Evolutionary conservation across 164 flowering plant species (phyloP).

Genomic region (Magnolia kwangsiensis): DNA sequence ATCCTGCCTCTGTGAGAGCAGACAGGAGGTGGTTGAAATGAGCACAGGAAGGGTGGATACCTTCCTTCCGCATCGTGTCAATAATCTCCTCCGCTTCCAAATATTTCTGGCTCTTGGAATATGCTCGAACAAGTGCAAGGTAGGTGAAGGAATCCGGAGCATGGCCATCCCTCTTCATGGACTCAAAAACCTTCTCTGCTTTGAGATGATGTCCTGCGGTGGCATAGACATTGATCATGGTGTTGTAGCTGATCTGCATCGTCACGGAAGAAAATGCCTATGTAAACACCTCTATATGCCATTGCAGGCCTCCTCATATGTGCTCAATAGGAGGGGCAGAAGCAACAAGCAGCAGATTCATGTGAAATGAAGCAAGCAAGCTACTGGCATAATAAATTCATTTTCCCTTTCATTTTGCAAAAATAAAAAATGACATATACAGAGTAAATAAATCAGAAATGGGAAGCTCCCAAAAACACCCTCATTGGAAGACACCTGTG

Average conservation of each 20-base stretch:
- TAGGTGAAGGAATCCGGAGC: slow-evolving; percentile 67
- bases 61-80: slow-evolving; percentile 43
- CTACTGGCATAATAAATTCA: background rate
- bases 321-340: background rate
- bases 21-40: slow-evolving; percentile 53
- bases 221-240: slow-evolving; percentile 65
- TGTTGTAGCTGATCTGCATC: slow-evolving; percentile 77
- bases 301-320: background rate
- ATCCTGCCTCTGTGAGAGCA: slow-evolving; percentile 49
- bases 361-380: background rate
- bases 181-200: slow-evolving; percentile 55
- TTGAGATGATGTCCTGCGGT: slow-evolving; percentile 50
- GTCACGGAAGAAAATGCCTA: background rate
- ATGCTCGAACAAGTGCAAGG: slow-evolving; percentile 67
- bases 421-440: background rate
- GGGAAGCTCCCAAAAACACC: background rate
- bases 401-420: background rate
- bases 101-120: slow-evolving; percentile 37
- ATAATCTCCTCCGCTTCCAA: slow-evolving; percentile 66
- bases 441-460: background rate
- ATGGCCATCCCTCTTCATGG: slow-evolving; percentile 53
- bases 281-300: background rate
- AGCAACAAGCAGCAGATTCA: background rate
- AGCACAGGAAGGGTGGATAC: slow-evolving; percentile 45
- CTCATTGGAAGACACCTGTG: too few relatives aligned